phyloP scores from a whole-genome alignment of 768 basidiomycete species.

The Trametes villosa region DNA sequence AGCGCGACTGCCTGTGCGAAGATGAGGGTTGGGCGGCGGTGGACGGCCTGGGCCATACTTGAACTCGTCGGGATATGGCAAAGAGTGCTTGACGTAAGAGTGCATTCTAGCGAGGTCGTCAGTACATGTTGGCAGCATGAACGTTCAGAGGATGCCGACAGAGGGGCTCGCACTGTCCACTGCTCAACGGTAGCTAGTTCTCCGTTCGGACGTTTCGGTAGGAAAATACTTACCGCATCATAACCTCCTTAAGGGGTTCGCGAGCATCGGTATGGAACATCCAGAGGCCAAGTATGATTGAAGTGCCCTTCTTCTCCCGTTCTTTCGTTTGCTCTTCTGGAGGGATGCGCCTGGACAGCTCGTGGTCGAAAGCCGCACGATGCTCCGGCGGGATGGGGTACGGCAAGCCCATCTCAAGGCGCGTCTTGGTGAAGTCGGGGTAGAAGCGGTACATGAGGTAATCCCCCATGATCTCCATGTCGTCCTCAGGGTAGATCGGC shows the following conservation, averaged over 20 bases:
- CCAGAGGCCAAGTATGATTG: constrained; percentile 74
- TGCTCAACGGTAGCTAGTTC: neutral
- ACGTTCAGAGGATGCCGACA: no score
- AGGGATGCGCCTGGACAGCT: constrained; percentile 22
- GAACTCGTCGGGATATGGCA: constrained; percentile 73
- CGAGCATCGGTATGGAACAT: constrained; percentile 70
- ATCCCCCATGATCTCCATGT: constrained; percentile 60
- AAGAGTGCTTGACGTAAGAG: constrained; percentile 64
- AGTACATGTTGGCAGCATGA: neutral
- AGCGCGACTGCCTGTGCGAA: constrained; percentile 22
- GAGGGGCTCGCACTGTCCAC: neutral
- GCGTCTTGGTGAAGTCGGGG: constrained; percentile 61
- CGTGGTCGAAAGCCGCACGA: constrained; percentile 28
- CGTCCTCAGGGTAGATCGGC: constrained; percentile 78
- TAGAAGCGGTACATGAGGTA: constrained; percentile 78
- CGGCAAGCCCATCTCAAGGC: constrained; percentile 36
- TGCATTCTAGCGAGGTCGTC: constrained; percentile 50
- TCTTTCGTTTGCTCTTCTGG: constrained; percentile 47
- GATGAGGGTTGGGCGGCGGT: constrained; percentile 58
- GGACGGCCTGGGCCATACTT: constrained; percentile 69
- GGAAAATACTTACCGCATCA: constrained; percentile 55
- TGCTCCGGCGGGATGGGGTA: constrained; percentile 25
- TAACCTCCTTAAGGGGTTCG: constrained; percentile 72
- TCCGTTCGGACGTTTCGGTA: neutral
- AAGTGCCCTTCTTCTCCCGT: constrained; percentile 54